phyloP scores from a whole-genome alignment of 2,329 filamentous ascomycete genomes.

The Cyphellophora attinorum region DNA sequence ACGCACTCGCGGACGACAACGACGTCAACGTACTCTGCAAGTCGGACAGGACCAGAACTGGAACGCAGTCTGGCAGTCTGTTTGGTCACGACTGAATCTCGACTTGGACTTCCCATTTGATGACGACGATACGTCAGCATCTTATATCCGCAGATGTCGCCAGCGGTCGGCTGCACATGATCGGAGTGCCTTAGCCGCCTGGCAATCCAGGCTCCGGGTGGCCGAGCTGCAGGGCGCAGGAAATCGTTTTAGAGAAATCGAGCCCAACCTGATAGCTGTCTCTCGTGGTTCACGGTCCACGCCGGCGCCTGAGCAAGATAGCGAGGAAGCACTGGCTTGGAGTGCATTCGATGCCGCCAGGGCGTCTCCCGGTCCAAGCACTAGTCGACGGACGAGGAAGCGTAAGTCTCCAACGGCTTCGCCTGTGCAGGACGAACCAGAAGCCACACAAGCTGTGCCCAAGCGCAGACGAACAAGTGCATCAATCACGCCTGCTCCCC shows the following conservation, averaged over 20 bases:
- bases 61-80: constrained; percentile 80
- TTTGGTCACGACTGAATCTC: constrained; percentile 68
- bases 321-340: constrained; percentile 79
- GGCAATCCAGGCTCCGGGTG: constrained; percentile 75
- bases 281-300: constrained; percentile 31
- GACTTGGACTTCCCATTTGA: constrained; percentile 82
- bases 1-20: constrained; percentile 37
- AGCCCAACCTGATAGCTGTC: constrained; percentile 41
- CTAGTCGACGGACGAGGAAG: constrained; percentile 51
- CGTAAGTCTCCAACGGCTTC: constrained; percentile 69
- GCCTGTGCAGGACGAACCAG: constrained; percentile 49
- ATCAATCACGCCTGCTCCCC: constrained; percentile 7
- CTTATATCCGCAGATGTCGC: constrained; percentile 47
- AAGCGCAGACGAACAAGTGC: constrained; percentile 15
- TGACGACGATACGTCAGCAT: constrained; percentile 51
- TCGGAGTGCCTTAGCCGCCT: constrained; percentile 54
- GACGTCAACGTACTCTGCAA: constrained; percentile 28
- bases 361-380: constrained; percentile 46
- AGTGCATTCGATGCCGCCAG: constrained; percentile 80
- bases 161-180: constrained; percentile 37
- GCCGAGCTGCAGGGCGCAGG: constrained; percentile 66
- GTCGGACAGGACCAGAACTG: constrained; percentile 46
- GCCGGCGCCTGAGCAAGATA: constrained; percentile 53
- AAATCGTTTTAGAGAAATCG: constrained; percentile 61
- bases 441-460: constrained; percentile 5